Base-by-base conservation (phyloP, 306 rosid genomes). In the Cyclanthera cordifolia region DNA sequence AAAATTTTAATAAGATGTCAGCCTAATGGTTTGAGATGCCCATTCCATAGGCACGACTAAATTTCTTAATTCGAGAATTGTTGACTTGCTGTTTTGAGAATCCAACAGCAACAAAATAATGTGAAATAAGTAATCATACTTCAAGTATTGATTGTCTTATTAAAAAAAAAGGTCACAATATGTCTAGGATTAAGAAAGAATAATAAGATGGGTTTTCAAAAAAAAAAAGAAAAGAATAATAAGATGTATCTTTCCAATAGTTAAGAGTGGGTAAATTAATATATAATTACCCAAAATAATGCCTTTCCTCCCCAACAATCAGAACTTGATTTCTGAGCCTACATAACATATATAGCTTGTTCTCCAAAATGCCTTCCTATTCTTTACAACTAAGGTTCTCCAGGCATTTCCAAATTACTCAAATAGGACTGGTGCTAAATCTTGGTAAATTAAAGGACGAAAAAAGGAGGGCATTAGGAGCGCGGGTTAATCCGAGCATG, bases 191-290 rank as follows among this genome's bases (percentile, higher is more conserved):
- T 73, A 76, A 76, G 81, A 87, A 88, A 80, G 89, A 86, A 84
- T 81, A 85, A 84, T 28, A 37, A 37, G 56, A 53, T 74, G 75
- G n/a, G n/a, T n/a, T n/a, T n/a, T n/a, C n/a, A n/a, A n/a, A n/a
- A n/a, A n/a, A n/a, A n/a, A n/a, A n/a, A n/a, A n/a, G n/a, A n/a
- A 87, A 88, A 80, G 89, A 86, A 84, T 81, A 85, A 84, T 28
- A 37, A 37, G 56, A 53, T 74, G 75, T 59, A 49, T 68, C 27
- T 77, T 61, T 73, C 74, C 74, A 82, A 66, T 66, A 61, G 81
- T 81, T 77, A 75, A 79, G 73, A 65, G 58, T 63, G 71, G 78
- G 85, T 70, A 34, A 70, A 53, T 19, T 20, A 69, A 77, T 64
- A 52, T 73, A 37, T 73, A 46, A 50, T 23, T 50, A 51, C 85